These are phyloP conservation scores for Fraxinus paxiana DNA, from an alignment of 305 asterid species.

Conservation along the genomic window DNA sequence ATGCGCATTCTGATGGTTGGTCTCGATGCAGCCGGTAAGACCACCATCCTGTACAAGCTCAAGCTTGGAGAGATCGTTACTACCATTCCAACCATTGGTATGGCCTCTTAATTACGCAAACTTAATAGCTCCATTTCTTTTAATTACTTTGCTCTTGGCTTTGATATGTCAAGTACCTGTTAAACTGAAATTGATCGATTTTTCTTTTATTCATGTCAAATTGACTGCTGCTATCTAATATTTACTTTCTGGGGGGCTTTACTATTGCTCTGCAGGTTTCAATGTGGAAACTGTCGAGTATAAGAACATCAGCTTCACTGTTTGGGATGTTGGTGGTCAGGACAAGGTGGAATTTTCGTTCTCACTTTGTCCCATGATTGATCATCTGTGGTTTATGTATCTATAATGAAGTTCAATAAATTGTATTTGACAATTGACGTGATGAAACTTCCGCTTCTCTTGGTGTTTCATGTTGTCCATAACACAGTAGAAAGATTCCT, in stretches of 20 bases:
- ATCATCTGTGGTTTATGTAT: not conserved
- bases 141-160: not conserved
- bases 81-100: slow-evolving; percentile 90
- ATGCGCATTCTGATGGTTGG: slow-evolving; percentile 95
- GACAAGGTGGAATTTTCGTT: slow-evolving; percentile 47
- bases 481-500: not conserved
- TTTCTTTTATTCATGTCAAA: not conserved
- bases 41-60: slow-evolving; percentile 91
- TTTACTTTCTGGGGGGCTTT: slow-evolving; percentile 4
- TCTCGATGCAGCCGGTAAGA: slow-evolving; percentile 97
- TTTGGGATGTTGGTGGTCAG: slow-evolving; percentile 82
- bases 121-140: not conserved
- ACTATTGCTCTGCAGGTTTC: slow-evolving; percentile 46
- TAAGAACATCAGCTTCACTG: slow-evolving; percentile 77
- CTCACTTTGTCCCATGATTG: not conserved
- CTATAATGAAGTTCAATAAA: not conserved
- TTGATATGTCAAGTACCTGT: not conserved
- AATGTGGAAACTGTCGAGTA: slow-evolving; percentile 74
- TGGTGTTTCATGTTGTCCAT: not conserved
- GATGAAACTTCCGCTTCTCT: not conserved
- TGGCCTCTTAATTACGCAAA: slow-evolving; percentile 22
- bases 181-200: not conserved
- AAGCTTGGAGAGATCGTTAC: slow-evolving; percentile 94
- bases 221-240: not conserved
- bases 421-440: not conserved